Conservation (phyloP, 1,139 yeast species). For the Geotrichum armillariae region DNA sequence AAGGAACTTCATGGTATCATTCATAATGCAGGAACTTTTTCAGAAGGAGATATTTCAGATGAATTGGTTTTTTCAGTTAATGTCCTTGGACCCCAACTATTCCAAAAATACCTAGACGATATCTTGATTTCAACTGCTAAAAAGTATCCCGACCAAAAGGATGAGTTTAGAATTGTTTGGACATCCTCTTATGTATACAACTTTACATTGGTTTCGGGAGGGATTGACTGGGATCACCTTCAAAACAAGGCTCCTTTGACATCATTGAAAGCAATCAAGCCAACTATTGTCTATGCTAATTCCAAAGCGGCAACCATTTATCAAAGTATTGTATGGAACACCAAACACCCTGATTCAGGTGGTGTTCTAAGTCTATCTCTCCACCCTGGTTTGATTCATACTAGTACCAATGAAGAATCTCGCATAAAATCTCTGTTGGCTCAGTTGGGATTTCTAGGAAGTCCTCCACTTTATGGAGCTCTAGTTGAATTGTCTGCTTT, state of each 20-base stretch:
- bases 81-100: conserved; percentile 51
- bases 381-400: conserved; percentile 49
- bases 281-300: conserved; percentile 42
- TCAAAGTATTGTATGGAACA: conserved; percentile 45
- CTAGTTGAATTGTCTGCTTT: conserved; percentile 47
- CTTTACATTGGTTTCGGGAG: conserved; percentile 42
- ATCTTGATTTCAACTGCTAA: conserved; percentile 41
- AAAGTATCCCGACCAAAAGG: conserved; percentile 23
- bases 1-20: conserved; percentile 34
- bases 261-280: not conserved
- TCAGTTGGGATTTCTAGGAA: no score
- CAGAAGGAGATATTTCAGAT: conserved; percentile 44
- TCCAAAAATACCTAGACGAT: conserved; percentile 50
- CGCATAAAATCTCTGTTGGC: no score
- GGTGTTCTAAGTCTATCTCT: conserved; percentile 35
- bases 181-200: conserved; percentile 46
- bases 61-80: conserved; percentile 55
- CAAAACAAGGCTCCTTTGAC: conserved; percentile 4
- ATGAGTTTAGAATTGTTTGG: conserved; percentile 46
- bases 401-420: conserved; percentile 38
- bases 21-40: conserved; percentile 51
- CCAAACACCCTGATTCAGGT: conserved; percentile 33
- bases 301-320: conserved; percentile 48
- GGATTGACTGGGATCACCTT: conserved; percentile 46
- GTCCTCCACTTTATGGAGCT: conserved; percentile 44